Percentiles rank a stretch among this genome's conserved stretches.
Evolutionary conservation across 2,329 filamentous ascomycete genomes (phyloP).

Genomic region (Alternaria consortialis): DNA sequence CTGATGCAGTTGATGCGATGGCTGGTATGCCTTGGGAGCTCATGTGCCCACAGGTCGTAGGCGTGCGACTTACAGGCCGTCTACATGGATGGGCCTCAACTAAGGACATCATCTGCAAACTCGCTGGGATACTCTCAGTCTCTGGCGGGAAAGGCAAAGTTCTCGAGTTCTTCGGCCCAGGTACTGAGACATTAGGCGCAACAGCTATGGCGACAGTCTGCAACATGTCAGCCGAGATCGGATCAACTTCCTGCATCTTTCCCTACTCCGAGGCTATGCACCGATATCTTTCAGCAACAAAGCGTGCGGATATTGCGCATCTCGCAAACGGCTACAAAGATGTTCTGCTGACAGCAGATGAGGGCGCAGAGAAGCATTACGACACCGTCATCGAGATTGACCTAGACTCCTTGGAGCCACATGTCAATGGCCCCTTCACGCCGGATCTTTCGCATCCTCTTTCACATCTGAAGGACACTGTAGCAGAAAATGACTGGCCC

Average conservation of each 20-base stretch:
- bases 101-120: constrained; percentile 52
- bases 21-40: constrained; percentile 50
- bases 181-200: constrained; percentile 41
- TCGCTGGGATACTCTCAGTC: constrained; percentile 48
- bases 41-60: constrained; percentile 43
- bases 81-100: constrained; percentile 45
- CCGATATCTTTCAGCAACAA: constrained; percentile 45
- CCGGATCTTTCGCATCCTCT: constrained; percentile 48
- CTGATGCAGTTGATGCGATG: constrained; percentile 42
- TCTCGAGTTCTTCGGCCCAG: constrained; percentile 52
- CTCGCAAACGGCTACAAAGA: constrained; percentile 34
- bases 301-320: constrained; percentile 33
- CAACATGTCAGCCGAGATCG: constrained; percentile 53
- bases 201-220: constrained; percentile 53
- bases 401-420: constrained; percentile 45
- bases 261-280: constrained; percentile 48
- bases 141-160: constrained; percentile 49
- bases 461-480: constrained; percentile 39
- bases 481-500: constrained; percentile 43
- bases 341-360: constrained; percentile 37
- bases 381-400: constrained; percentile 51
- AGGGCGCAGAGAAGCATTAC: constrained; percentile 44
- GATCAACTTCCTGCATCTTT: constrained; percentile 51
- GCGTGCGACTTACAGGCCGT: constrained; percentile 43
- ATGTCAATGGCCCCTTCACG: constrained; percentile 51